Evolutionary conservation across 257 asterid species (phyloP).

Genomic region (Petrea volubilis): DNA sequence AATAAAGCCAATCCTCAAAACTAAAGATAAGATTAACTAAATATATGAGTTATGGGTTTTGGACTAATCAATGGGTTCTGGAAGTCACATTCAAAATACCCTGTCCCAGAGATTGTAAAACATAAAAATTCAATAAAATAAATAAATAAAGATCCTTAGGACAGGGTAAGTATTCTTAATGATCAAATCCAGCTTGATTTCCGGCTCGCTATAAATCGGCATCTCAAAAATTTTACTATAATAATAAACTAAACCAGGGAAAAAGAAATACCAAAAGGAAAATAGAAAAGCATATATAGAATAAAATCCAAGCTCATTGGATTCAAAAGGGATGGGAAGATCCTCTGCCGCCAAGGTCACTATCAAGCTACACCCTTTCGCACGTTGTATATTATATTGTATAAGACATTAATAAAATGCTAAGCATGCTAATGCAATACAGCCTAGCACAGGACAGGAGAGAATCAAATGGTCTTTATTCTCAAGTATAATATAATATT

Average conservation of each 20-base stretch:
- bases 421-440: slow-evolving; percentile 31
- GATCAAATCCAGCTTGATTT: no score
- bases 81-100: background rate
- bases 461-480: slow-evolving; percentile 31
- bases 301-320: slow-evolving; percentile 25
- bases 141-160: background rate
- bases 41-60: background rate
- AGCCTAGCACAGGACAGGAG: slow-evolving; percentile 38
- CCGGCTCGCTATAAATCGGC: background rate
- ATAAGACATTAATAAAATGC: background rate
- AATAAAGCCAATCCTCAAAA: no score
- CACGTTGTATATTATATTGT: slow-evolving; percentile 1
- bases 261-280: background rate
- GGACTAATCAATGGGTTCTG: background rate
- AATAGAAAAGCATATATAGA: background rate
- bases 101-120: background rate
- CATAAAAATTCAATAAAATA: background rate
- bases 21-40: no score
- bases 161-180: no score
- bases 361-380: slow-evolving; percentile 26
- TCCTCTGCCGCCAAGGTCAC: slow-evolving; percentile 40
- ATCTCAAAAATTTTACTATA: background rate
- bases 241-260: background rate
- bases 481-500: slow-evolving; percentile 10
- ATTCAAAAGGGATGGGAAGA: slow-evolving; percentile 41